phyloP scores from a whole-genome alignment of 73 alveolate genomes.

The Tetrahymena elliotti region DNA sequence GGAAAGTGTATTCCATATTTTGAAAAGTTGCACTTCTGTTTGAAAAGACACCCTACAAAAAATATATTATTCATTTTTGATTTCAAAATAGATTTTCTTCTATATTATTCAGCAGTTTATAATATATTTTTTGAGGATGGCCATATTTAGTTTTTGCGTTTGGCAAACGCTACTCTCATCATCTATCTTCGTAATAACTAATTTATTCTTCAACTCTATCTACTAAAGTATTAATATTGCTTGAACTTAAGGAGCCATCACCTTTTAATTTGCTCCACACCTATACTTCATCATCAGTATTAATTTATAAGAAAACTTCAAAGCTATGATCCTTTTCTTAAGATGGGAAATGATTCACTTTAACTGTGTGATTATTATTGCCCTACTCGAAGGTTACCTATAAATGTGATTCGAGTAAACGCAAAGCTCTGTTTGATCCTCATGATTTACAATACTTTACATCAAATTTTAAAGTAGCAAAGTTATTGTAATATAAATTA shows the following conservation, averaged over 20 bases:
- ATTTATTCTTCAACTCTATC: background rate
- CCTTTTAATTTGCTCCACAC: background rate
- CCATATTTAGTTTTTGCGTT: background rate
- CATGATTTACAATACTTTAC: background rate
- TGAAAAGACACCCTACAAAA: background rate
- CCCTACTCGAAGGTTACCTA: background rate
- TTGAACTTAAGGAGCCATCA: background rate
- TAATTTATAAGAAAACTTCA: background rate
- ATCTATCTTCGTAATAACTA: background rate
- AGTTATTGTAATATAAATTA: background rate
- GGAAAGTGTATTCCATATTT: background rate
- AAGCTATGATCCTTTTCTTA: background rate
- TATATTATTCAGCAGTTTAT: background rate
- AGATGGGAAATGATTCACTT: background rate
- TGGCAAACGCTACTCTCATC: background rate
- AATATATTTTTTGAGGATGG: background rate
- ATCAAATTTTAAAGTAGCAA: background rate
- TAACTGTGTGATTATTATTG: background rate
- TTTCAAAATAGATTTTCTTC: background rate
- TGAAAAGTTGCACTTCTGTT: background rate
- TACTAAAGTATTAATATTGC: background rate
- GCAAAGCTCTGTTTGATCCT: background rate
- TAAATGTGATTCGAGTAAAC: background rate
- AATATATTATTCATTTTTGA: too few relatives aligned
- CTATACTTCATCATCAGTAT: background rate